Evolutionary conservation across 495 filamentous ascomycete genomes (phyloP), one percentile per base, ranked within the genome.

Genomic region (Penicillium pulvis): DNA sequence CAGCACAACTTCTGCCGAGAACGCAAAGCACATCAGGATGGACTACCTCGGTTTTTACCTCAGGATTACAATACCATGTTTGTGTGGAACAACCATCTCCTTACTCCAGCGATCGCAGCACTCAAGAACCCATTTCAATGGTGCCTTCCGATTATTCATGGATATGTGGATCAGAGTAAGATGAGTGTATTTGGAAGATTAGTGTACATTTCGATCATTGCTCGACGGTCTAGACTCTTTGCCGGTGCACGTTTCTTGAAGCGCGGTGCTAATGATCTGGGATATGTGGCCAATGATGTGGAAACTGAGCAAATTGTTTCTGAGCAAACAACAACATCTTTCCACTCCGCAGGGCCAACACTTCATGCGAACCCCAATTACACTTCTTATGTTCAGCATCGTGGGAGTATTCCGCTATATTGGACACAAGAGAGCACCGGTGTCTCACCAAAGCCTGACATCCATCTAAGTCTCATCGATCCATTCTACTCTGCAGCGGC

Each of bases 291-390:
- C 39, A 98, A 98, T 67, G 94, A 98, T 72, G 94, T 98, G n/a
- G 95, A 98, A 74, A 97, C 95, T 6, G 94, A 98, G 74, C 94
- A 98, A 70, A 97, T 98, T 60, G 93, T 98, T 10, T 92, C 92
- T 12, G 95, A 98, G 69, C 87, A 90, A 66, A 75, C 90, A 33
- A 97, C 92, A 2, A 98, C 94, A 3, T 97, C 94, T 0, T 98
- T 98, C 67, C 94, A 98, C 77, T 89, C 89, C 4, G 90, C 94
- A 6, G 93, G 91, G 6, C 91, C 92, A 23, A 85, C 84, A 55
- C 83, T 96, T 31, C 94, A 90, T 73, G 82, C 91, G 3, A 98
- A 89, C 64, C 93, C 94, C 6, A 87, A 88, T 30, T 97, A 92
- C 69, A 98, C 94, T 12, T 97, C 94, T 0, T 98, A 95, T 71